phyloP scores from a whole-genome alignment of 495 filamentous ascomycete genomes.

The Neurospora africana region DNA sequence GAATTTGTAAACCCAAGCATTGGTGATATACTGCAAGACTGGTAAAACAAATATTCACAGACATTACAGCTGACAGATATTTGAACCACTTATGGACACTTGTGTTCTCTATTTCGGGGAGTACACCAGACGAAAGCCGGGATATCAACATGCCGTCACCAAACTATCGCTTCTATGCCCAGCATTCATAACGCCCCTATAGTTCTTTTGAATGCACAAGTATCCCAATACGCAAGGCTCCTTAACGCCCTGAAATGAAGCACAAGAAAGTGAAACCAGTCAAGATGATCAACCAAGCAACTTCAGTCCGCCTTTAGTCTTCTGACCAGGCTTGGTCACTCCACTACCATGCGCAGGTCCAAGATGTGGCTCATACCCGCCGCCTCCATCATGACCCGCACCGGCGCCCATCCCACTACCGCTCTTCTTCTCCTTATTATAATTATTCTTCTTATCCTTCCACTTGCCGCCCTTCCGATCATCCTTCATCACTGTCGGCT shows the following conservation, averaged over 20 bases:
- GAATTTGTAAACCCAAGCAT: background rate
- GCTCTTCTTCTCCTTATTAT: constrained; percentile 24
- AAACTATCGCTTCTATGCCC: background rate
- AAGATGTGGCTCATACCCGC: constrained; percentile 32
- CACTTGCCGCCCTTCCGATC: constrained; percentile 26
- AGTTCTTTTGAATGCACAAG: background rate
- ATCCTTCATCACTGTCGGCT: constrained; percentile 45
- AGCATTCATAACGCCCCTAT: background rate
- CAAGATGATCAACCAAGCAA: constrained; percentile 52
- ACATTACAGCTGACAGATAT: background rate
- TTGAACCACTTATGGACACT: background rate
- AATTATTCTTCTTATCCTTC: constrained; percentile 21
- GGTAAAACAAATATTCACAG: background rate
- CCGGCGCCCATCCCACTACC: constrained; percentile 19
- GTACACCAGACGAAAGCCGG: background rate
- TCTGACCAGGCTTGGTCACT: constrained; percentile 64
- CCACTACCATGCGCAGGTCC: constrained; percentile 48
- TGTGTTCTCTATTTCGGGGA: background rate
- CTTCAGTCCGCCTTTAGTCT: constrained; percentile 70
- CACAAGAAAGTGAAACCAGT: background rate
- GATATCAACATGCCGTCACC: background rate
- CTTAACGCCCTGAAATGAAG: background rate
- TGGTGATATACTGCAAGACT: background rate
- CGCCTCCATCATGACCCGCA: constrained; percentile 16
- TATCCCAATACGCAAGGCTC: background rate